phyloP scores from a whole-genome alignment of 2,329 filamentous ascomycete genomes.

The Arthroderma sp. region DNA sequence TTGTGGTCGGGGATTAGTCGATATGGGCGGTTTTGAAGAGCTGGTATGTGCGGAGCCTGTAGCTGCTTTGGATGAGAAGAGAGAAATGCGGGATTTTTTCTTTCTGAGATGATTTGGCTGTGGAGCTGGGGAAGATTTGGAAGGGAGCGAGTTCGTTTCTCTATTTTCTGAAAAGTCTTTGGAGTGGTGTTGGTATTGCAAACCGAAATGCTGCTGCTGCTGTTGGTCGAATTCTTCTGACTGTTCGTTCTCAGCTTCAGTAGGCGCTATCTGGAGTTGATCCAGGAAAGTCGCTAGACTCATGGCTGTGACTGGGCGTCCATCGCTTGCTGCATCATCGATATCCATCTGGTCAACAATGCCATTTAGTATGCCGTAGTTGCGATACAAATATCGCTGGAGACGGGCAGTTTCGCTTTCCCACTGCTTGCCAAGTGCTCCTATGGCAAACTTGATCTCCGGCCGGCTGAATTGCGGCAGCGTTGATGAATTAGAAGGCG shows the following conservation, averaged over 20 bases:
- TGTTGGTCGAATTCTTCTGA: constrained; percentile 1
- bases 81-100: too few species aligned
- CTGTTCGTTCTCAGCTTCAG: constrained; percentile 11
- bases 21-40: too few species aligned
- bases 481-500: constrained; percentile 3
- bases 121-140: too few species aligned
- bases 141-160: too few species aligned
- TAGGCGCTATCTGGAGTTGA: constrained; percentile 24
- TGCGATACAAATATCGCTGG: constrained; percentile 32
- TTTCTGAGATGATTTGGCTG: too few species aligned
- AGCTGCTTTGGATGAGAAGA: too few species aligned
- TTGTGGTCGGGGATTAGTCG: too few species aligned
- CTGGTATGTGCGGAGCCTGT: too few species aligned
- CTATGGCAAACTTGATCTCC: constrained; percentile 2
- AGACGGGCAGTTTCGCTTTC: constrained; percentile 30
- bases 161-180: background rate
- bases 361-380: constrained; percentile 31
- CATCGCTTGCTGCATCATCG: constrained; percentile 24
- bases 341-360: constrained; percentile 4
- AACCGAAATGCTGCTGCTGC: constrained; percentile 1
- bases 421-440: constrained; percentile 30
- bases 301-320: constrained; percentile 25
- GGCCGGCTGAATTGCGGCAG: constrained; percentile 4
- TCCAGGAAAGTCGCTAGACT: constrained; percentile 27
- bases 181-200: constrained; percentile 1